phyloP scores from a whole-genome alignment of 805 yeast genomes.

The Teunomyces gatunensis region DNA sequence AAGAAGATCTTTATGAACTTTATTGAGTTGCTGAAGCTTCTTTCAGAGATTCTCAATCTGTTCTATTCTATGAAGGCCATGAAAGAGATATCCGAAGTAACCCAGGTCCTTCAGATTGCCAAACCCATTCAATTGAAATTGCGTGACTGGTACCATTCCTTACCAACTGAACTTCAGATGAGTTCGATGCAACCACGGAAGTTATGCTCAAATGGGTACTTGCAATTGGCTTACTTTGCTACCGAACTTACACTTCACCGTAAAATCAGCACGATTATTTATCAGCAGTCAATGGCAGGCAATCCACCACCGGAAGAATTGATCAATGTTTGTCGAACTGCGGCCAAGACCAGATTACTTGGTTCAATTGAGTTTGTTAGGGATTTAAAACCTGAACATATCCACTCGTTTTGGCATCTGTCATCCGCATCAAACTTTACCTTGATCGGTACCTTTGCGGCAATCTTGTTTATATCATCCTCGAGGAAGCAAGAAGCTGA shows the following conservation, averaged over 20 bases:
- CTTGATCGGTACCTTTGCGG: conserved; percentile 84
- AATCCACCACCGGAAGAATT: conserved; percentile 35
- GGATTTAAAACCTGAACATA: conserved; percentile 74
- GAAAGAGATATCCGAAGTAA: conserved; percentile 54
- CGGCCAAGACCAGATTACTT: conserved; percentile 76
- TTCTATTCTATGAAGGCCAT: conserved; percentile 72
- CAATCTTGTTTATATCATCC: conserved; percentile 67
- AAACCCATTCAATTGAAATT: conserved; percentile 75
- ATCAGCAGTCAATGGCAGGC: conserved; percentile 33
- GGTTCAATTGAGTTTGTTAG: conserved; percentile 82
- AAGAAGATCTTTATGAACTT: conserved; percentile 64
- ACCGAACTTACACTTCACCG: conserved; percentile 87
- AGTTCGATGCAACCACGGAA: conserved; percentile 55
- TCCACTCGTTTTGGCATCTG: conserved; percentile 88
- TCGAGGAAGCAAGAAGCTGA: conserved; percentile 57
- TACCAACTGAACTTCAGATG: conserved; percentile 66
- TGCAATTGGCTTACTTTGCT: conserved; percentile 84
- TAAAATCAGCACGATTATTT: conserved; percentile 59
- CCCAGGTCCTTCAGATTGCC: conserved; percentile 68
- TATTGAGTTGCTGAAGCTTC: conserved; percentile 62
- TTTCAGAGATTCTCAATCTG: conserved; percentile 68
- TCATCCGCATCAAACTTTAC: conserved; percentile 77
- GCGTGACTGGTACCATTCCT: conserved; percentile 73
- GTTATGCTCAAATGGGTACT: conserved; percentile 70
- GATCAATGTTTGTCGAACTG: conserved; percentile 67